Base-by-base conservation (phyloP, 228 moss, liverwort and hornwort species). In the Sphagnum fallax region DNA sequence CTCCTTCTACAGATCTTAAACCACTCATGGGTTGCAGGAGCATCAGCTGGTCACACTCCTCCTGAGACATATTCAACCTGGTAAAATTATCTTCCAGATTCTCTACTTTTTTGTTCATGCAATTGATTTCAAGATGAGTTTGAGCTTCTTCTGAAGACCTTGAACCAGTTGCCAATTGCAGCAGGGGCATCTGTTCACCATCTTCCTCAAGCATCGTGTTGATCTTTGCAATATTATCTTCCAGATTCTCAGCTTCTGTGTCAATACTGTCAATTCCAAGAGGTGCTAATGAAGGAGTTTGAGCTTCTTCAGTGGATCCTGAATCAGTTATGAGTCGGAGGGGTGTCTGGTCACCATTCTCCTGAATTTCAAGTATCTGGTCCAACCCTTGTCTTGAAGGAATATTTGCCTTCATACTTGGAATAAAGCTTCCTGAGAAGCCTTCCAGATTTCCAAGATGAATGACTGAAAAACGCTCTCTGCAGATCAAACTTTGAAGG, bases 401-500 rank as follows among this genome's bases (percentile, higher is more conserved):
- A 32, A 1, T 32, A 2, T 32, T 32, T 32, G 32, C 32, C 32
- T 32, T 32, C 32, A 32, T 32, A 32, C 32, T 32, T 32, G 51
- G 8, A 58, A 59, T 82, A 78, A 86, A 86, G 72, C 82, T 82
- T 67, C 86, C 86, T 60, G 86, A 80, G 79, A 86, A 82, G 73
- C 86, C 86, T 73, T 82, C 82, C 69, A 82, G 80, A 80, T 86
- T 86, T 67, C 82, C 82, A 55, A 86, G 80, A 71, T 80, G 78
- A 66, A 80, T 74, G 67, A 80, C 77, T 72, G 80, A 82, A 75
- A 82, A 80, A 47, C 81, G 80, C 82, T 80, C 86, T 77, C 86
- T 86, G 82, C 70, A 63, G 32, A 32, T 32, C 32, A 32, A 32
- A 32, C 32, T 32, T 32, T 32, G 32, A 32, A 32, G 32, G 32